Conservation (phyloP, 371 early-diverging fungal species). For the Mucor indicus region DNA sequence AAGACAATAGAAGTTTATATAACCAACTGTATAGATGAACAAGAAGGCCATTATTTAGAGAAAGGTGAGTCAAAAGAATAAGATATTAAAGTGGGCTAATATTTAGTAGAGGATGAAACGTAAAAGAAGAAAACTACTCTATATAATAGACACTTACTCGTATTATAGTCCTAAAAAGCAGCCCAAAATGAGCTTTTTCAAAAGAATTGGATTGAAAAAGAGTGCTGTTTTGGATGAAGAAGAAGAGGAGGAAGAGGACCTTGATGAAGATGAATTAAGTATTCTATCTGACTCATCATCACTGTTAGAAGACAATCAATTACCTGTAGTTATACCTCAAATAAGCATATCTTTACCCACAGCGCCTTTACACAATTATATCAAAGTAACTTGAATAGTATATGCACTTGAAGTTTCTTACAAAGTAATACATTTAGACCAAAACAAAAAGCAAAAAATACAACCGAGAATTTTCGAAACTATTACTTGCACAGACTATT, state of each 20-base stretch:
- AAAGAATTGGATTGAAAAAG: constrained; percentile 15
- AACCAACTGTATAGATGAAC: too few species aligned
- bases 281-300: background rate
- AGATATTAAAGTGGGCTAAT: too few species aligned
- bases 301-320: background rate
- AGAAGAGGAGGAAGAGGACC: constrained; percentile 1
- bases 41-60: too few species aligned
- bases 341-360: constrained; percentile 5
- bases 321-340: constrained; percentile 10
- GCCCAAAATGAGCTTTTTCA: constrained; percentile 15
- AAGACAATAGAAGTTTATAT: too few species aligned
- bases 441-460: constrained; percentile 24
- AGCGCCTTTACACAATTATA: background rate
- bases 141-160: too few species aligned
- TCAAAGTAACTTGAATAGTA: constrained; percentile 1
- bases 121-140: too few species aligned
- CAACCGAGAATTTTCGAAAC: constrained; percentile 21
- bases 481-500: constrained; percentile 34
- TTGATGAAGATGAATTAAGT: constrained; percentile 9
- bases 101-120: too few species aligned
- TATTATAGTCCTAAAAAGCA: too few species aligned
- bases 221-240: constrained; percentile 2
- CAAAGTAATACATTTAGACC: background rate
- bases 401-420: background rate
- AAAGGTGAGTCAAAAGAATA: too few species aligned